These are phyloP conservation scores for Fusarium keratoplasticum DNA, from an alignment of 2,329 filamentous ascomycete species.

Conservation along the genomic window DNA sequence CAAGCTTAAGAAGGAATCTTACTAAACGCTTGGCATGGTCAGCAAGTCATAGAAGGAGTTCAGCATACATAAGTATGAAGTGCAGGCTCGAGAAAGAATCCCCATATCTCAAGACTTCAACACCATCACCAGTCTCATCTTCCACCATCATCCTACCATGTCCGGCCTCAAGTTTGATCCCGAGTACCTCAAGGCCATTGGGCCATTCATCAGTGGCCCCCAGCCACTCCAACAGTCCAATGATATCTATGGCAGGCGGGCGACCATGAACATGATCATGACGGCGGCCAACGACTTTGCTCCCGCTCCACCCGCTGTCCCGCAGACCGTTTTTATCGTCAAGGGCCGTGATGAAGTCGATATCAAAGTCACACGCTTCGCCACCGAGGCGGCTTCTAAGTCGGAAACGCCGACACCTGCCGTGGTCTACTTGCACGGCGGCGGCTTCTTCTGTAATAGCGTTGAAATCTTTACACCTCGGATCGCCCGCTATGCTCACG, in stretches of 20 bases:
- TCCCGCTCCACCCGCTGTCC: background rate
- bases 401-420: background rate
- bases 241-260: background rate
- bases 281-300: background rate
- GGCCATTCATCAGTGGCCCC: background rate
- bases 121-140: background rate
- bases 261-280: background rate
- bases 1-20: background rate
- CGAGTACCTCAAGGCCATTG: slow-evolving; percentile 1
- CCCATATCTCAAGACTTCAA: background rate
- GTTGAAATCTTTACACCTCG: slow-evolving; percentile 16
- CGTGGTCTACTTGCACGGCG: slow-evolving; percentile 24
- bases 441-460: slow-evolving; percentile 10
- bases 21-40: background rate
- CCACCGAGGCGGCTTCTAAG: background rate
- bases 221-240: background rate
- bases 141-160: background rate
- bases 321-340: slow-evolving; percentile 11
- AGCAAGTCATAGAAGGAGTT: background rate
- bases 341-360: slow-evolving; percentile 9
- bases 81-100: background rate
- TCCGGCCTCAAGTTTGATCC: slow-evolving; percentile 15
- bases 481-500: slow-evolving; percentile 18
- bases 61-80: background rate
- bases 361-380: slow-evolving; percentile 20